Evolutionary conservation across 78 protist species (phyloP).

Genomic region (Emiliania huxleyi): DNA sequence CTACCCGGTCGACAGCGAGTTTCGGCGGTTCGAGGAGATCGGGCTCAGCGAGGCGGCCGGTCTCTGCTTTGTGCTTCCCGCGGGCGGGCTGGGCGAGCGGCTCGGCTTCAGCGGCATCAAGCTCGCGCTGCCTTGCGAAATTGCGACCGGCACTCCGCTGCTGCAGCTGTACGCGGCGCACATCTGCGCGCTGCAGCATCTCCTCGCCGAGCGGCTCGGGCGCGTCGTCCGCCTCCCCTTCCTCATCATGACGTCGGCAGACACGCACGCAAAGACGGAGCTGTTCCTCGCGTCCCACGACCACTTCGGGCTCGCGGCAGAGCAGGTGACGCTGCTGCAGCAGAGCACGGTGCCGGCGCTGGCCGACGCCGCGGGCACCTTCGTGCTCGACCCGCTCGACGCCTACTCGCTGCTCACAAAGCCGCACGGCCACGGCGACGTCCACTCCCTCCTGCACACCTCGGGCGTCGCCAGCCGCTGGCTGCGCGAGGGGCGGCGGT

Average conservation of each 20-base stretch:
- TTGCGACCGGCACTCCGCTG: conserved; percentile 20
- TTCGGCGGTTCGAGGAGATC: neutral
- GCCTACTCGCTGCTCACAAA: conserved; percentile 39
- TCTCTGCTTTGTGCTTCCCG: conserved; percentile 41
- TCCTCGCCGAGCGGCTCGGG: neutral
- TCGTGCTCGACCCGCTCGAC: conserved; percentile 15
- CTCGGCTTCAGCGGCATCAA: conserved; percentile 65
- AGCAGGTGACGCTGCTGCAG: conserved; percentile 45
- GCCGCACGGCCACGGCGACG: conserved; percentile 83
- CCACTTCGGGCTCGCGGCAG: conserved; percentile 53
- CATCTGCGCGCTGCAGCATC: conserved; percentile 53
- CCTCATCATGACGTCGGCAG: conserved; percentile 64
- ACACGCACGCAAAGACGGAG: conserved; percentile 50
- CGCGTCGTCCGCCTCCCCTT: conserved; percentile 4
- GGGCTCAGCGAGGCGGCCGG: neutral
- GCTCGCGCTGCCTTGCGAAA: conserved; percentile 52
- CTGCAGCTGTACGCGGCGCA: conserved; percentile 34
- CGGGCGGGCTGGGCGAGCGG: conserved; percentile 62
- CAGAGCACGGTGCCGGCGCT: conserved; percentile 47
- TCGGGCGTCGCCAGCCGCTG: neutral
- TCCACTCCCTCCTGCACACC: conserved; percentile 52
- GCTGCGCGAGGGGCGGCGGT: neutral
- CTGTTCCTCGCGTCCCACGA: conserved; percentile 27
- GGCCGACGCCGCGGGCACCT: conserved; percentile 19
- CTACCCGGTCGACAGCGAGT: neutral